These are phyloP conservation scores for Metroxylon sagu DNA, from an alignment of 176 grass and related monocot genomes.

Conservation along the genomic window DNA sequence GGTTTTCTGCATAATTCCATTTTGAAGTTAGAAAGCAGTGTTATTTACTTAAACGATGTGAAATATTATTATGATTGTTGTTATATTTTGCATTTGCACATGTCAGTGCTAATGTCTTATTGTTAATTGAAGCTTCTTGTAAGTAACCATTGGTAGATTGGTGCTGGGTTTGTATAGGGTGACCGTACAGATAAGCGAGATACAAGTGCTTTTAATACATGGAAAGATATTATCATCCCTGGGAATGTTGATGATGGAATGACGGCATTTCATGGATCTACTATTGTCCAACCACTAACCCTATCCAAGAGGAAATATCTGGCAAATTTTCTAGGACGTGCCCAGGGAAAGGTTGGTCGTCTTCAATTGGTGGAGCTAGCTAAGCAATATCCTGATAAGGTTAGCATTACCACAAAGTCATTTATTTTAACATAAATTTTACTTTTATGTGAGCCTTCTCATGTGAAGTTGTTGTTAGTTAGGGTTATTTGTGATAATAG, in stretches of 20 bases:
- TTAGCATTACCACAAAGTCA: slow-evolving; percentile 26
- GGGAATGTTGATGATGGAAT: slow-evolving; percentile 94
- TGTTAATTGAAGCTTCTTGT: too few species aligned
- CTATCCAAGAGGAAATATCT: slow-evolving; percentile 72
- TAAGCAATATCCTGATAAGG: slow-evolving; percentile 93
- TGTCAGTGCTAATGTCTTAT: too few species aligned
- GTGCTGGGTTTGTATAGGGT: slow-evolving; percentile 37
- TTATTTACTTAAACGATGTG: too few species aligned
- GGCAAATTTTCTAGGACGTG: slow-evolving; percentile 85
- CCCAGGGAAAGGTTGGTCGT: slow-evolving; percentile 73
- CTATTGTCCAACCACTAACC: slow-evolving; percentile 53
- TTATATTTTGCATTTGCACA: too few species aligned
- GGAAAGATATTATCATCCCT: slow-evolving; percentile 95
- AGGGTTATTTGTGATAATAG: too few species aligned
- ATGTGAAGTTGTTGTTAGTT: too few species aligned
- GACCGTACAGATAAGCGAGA: slow-evolving; percentile 87
- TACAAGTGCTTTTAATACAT: slow-evolving; percentile 88
- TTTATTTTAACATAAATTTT: slow-evolving; percentile 3
- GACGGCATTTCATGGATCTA: slow-evolving; percentile 40
- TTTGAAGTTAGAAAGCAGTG: too few species aligned
- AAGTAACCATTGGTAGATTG: too few species aligned
- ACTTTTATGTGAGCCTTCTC: too few species aligned
- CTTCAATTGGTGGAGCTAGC: slow-evolving; percentile 76
- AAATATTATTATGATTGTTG: too few species aligned
- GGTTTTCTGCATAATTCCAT: too few species aligned